Percentiles rank a stretch among this genome's conserved stretches.
These are phyloP conservation scores for Arabidopsis lyrata DNA, from an alignment of 441 rosid species.

Conservation along the genomic window DNA sequence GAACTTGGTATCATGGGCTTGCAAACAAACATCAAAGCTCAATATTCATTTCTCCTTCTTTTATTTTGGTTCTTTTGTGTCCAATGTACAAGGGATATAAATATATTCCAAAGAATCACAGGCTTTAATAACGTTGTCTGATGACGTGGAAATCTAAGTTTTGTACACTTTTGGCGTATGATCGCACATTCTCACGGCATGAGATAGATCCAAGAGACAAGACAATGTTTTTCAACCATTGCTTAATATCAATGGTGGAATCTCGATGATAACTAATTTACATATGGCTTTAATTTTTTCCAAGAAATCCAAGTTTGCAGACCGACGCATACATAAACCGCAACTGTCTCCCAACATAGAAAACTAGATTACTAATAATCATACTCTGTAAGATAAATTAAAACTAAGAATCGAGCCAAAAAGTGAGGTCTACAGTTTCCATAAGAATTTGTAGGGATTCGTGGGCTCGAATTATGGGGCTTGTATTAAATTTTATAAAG, in stretches of 20 bases:
- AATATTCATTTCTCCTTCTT: neutral
- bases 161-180: neutral
- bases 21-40: neutral
- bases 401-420: neutral
- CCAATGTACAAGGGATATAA: too few relatives aligned
- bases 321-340: neutral
- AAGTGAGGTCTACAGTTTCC: neutral
- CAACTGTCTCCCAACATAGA: neutral
- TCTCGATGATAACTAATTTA: too few relatives aligned
- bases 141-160: neutral
- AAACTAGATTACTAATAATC: neutral
- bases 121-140: neutral
- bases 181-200: neutral
- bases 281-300: too few relatives aligned
- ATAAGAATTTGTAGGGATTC: neutral
- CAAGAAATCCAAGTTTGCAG: neutral
- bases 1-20: neutral
- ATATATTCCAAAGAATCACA: neutral
- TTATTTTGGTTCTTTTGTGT: too few relatives aligned
- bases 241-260: neutral
- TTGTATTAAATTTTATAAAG: neutral
- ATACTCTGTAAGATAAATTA: neutral
- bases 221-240: neutral
- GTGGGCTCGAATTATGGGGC: constrained; percentile 8
- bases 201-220: neutral